These are phyloP conservation scores for Porcisia hertigi DNA, from an alignment of 208 protist genomes.

Conservation along the genomic window DNA sequence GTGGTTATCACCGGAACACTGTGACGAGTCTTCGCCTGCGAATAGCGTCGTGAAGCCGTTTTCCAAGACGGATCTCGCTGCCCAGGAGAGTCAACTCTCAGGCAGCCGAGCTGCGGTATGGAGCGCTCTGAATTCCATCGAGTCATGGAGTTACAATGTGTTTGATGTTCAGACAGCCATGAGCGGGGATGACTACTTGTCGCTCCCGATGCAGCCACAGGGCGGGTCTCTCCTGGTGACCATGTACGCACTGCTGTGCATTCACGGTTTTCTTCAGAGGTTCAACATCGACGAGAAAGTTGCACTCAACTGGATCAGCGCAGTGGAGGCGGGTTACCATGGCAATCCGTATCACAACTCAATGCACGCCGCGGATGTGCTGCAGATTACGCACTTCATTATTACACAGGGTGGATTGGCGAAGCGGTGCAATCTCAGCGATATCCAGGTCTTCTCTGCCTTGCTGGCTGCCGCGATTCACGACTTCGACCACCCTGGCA, in stretches of 20 bases:
- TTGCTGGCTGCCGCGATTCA: slow-evolving; percentile 94
- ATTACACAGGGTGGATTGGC: slow-evolving; percentile 69
- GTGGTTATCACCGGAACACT: slow-evolving; percentile 56
- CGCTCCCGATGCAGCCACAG: slow-evolving; percentile 53
- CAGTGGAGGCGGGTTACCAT: slow-evolving; percentile 91
- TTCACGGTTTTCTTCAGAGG: slow-evolving; percentile 84
- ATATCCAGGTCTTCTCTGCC: slow-evolving; percentile 88
- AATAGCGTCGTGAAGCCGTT: slow-evolving; percentile 79
- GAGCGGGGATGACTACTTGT: slow-evolving; percentile 74
- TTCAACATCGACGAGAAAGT: slow-evolving; percentile 93
- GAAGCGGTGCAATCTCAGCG: slow-evolving; percentile 70
- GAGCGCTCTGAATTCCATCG: slow-evolving; percentile 69
- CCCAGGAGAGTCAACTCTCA: slow-evolving; percentile 39
- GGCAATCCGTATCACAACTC: slow-evolving; percentile 94
- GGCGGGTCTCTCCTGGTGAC: slow-evolving; percentile 88
- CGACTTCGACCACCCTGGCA: slow-evolving; percentile 97
- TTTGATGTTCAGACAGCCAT: slow-evolving; percentile 82
- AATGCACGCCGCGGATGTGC: slow-evolving; percentile 92
- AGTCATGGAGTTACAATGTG: slow-evolving; percentile 89
- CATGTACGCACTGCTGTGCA: slow-evolving; percentile 85
- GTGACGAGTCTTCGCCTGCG: slow-evolving; percentile 35
- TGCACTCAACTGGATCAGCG: slow-evolving; percentile 86
- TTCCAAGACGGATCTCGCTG: slow-evolving; percentile 45
- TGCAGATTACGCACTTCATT: slow-evolving; percentile 91
- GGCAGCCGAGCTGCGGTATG: slow-evolving; percentile 56